A percentile compares a stretch with the other conserved stretches of the same genome.
These are phyloP conservation scores for Metarhizium brunneum DNA, from an alignment of 2,329 filamentous ascomycete genomes.

Conservation along the genomic window DNA sequence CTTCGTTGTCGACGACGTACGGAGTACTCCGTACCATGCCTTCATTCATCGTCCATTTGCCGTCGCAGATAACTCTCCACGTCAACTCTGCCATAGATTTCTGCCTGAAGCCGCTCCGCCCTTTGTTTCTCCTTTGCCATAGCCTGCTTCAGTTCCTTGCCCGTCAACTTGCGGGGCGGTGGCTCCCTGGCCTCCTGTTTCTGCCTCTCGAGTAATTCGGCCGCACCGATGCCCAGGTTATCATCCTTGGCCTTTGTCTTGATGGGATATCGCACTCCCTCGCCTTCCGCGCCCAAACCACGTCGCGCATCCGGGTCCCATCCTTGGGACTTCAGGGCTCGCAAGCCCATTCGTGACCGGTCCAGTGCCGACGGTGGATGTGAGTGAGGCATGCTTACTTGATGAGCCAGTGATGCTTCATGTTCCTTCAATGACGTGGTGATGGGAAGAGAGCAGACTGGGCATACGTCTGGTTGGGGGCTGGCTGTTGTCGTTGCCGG, in stretches of 20 bases:
- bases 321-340: conserved; percentile 56
- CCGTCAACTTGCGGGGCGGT: conserved; percentile 46
- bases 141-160: conserved; percentile 40
- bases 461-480: conserved; percentile 16
- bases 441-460: conserved; percentile 27
- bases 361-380: conserved; percentile 66
- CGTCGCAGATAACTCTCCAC: conserved; percentile 63
- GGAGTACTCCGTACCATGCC: background rate
- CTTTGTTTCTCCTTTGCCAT: conserved; percentile 43
- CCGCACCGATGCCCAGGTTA: conserved; percentile 61
- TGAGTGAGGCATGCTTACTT: conserved; percentile 59
- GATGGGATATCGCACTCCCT: conserved; percentile 69
- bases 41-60: conserved; percentile 11
- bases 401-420: conserved; percentile 58
- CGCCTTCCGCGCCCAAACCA: conserved; percentile 62
- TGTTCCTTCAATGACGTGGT: conserved; percentile 31
- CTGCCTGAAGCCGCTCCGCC: conserved; percentile 53
- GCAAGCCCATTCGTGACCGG: conserved; percentile 59
- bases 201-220: conserved; percentile 13
- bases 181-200: conserved; percentile 37
- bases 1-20: too few relatives aligned
- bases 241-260: conserved; percentile 65
- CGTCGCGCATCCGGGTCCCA: conserved; percentile 65
- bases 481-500: conserved; percentile 7
- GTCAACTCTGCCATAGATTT: conserved; percentile 70